A percentile compares a stretch with the other conserved stretches of the same genome.
These are phyloP conservation scores for Boletus sp. DNA, from an alignment of 1,284 basidiomycete species.

Conservation along the genomic window DNA sequence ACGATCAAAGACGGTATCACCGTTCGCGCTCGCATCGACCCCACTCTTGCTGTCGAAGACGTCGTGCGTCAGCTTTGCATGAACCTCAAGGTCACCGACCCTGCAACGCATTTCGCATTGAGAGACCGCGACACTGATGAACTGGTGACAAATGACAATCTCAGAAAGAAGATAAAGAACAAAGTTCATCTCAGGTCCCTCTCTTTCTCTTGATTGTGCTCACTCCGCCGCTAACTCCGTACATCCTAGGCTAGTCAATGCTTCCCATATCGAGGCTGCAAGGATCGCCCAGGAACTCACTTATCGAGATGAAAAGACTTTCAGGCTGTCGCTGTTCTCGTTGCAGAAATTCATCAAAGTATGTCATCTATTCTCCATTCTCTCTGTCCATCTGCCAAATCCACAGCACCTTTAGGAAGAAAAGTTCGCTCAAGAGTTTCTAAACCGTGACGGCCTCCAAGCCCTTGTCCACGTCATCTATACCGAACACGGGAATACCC, in stretches of 20 bases:
- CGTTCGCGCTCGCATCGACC: slow-evolving; percentile 78
- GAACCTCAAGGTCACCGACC: slow-evolving; percentile 81
- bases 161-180: slow-evolving; percentile 77
- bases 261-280: slow-evolving; percentile 78
- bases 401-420: slow-evolving; percentile 62
- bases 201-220: neutral
- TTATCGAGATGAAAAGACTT: slow-evolving; percentile 57
- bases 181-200: slow-evolving; percentile 80
- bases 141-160: slow-evolving; percentile 88
- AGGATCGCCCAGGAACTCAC: slow-evolving; percentile 76
- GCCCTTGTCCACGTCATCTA: slow-evolving; percentile 77
- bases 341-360: slow-evolving; percentile 83
- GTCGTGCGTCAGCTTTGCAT: slow-evolving; percentile 76
- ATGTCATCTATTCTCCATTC: neutral
- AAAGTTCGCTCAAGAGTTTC: slow-evolving; percentile 84
- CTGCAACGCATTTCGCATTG: slow-evolving; percentile 78
- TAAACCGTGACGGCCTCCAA: slow-evolving; percentile 72
- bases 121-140: slow-evolving; percentile 84
- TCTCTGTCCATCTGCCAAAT: neutral
- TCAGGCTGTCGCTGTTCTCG: slow-evolving; percentile 73
- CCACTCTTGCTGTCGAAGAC: slow-evolving; percentile 74
- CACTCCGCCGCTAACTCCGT: slow-evolving; percentile 1
- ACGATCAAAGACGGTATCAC: slow-evolving; percentile 69
- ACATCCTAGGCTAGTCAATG: slow-evolving; percentile 65
- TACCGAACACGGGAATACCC: slow-evolving; percentile 74